Evolutionary conservation across 1,284 basidiomycete species (phyloP), one percentile per base, ranked within the genome.

Genomic region (Apiotrichum brassicae): DNA sequence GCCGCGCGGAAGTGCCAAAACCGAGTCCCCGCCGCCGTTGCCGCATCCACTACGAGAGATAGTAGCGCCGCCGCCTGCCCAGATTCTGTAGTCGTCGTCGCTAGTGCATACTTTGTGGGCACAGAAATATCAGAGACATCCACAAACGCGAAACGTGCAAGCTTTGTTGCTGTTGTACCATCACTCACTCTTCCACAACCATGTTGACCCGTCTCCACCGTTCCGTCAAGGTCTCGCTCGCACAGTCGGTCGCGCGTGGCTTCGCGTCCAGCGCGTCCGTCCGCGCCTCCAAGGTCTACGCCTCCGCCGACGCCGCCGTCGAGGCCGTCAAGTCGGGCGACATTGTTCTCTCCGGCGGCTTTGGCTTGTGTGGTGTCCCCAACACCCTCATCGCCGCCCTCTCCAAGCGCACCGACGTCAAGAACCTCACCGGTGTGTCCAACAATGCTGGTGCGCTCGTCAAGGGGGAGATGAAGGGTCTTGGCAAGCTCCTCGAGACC

Each of bases 361-460:
- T 74, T 45, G 70, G 71, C 22, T 57, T 73, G 1, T 74, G 71
- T 46, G 72, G 68, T 13, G 68, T 70, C 1, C 68, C 74, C 69
- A 91, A 93, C 70, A 93, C 90, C 2, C 77, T 95, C 49, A 85
- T 95, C 34, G 76, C 75, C 18, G 91, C 91, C 3, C 76, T 95
- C 34, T 74, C 81, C 16, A 81, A 81, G 62, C 79, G 87, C 47
- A 79, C 79, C 51, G 85, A 89, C 38, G 80, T 94, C 25, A 65
- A 71, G 33, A 77, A 82, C 57, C 74, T 95, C 46, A 92, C 84
- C 14, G 87, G 83, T 39, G 85, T 93, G 30, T 92, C 88, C 11
- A 95, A 95, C 72, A 94, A 95, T 74, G 86, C 87, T 42, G 91
- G 91, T 41, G 68, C 51, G 5, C 26, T 51, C 40, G 46, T 55